Evolutionary conservation across 306 rosid genomes (phyloP), one percentile per base, ranked within the genome.

Genomic region (Sicyos baderoa): DNA sequence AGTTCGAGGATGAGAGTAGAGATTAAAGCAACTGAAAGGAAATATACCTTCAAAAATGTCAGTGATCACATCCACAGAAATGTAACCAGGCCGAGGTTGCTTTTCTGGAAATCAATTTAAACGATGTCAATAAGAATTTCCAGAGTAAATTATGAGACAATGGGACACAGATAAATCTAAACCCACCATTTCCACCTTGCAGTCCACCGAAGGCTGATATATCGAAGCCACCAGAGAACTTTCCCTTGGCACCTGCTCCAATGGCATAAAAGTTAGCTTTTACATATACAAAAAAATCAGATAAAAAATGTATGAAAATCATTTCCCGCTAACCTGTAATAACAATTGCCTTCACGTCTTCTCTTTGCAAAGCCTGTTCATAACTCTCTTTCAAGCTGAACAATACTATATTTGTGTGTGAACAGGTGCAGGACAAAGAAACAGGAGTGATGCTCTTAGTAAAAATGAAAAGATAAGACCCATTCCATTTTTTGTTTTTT

Each of bases 181-280:
- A 27, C 70, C 79, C 76, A 93, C 98, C 87, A 22, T 55, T 79
- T 44, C 84, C 86, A 62, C 79, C 81, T 78, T 79, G 95, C 53
- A 78, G 25, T 71, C 88, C 87, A 68, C 85, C 89, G 55, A 93
- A 93, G 65, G 94, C 87, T 61, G 74, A 21, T 18, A 93, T 89
- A 70, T 93, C 98, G 76, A 93, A 93, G 32, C 98, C 98, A 71
- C 98, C 98, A n/a, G 98, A 92, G 83, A 92, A 92, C 71, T 73
- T 89, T 18, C 96, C 89, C 75, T 75, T 89, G 9, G 95, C 96
- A 76, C 98, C 98, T 92, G 70, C 57, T 72, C 71, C 74, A 56
- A 23, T 32, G 68, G 74, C 59, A 68, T 40, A 70, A 45, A 47
- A 32, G 23, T 78, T 65, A 75, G 18, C 57, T 57, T 76, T 59